Base-by-base conservation (phyloP, 192 early-diverging fungal genomes). In the Rhizoclosmatium sp. region DNA sequence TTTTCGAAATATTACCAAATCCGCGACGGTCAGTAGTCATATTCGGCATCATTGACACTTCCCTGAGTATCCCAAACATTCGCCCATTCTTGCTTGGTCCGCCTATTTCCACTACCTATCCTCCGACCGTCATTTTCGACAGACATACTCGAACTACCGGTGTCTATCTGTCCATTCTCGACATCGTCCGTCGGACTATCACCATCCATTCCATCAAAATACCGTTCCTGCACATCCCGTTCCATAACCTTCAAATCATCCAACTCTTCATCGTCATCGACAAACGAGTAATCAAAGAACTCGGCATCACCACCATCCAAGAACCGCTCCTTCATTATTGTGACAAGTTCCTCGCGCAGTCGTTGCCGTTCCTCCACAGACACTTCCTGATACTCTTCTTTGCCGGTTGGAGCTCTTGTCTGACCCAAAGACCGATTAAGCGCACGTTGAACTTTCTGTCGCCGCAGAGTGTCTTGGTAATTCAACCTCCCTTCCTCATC, bases 261-360 rank as follows among this genome's bases (percentile, higher is more conserved):
- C 16, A 51, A 78, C 12, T 23, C 80, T 19, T 9, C 40, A 47
- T 82, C 60, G 4, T 49, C 47, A 65, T 82, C 80, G 19, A 82
- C 68, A n/a, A 12, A n/a, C 1, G 68, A 45, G 44, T 66, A 75
- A 78, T 82, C 64, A 67, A 56, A 64, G 51, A 71, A 82, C 40
- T 69, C 80, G n/a, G 19, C 16, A 41, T 82, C 80, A 1, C 48
- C 4, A 7, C 80, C 80, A 56, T 59, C 59, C 23, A 82, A 42
- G 40, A 77, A 82, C 40, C 70, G 75, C 42, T 78, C 68, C 54
- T 56, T 69, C 74, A 82, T 82, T 44, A 82, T 69, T 1, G 61
- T 48, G 4, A 82, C 45, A 12, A 82, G 64, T 47, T 82, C 75
- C 2, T 16, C 39, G 2, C 69, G 49, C 61, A 76, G 42, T 7